Evolutionary conservation across 371 early-diverging fungal species (phyloP).

Genomic region (Mucor circinelloides): DNA sequence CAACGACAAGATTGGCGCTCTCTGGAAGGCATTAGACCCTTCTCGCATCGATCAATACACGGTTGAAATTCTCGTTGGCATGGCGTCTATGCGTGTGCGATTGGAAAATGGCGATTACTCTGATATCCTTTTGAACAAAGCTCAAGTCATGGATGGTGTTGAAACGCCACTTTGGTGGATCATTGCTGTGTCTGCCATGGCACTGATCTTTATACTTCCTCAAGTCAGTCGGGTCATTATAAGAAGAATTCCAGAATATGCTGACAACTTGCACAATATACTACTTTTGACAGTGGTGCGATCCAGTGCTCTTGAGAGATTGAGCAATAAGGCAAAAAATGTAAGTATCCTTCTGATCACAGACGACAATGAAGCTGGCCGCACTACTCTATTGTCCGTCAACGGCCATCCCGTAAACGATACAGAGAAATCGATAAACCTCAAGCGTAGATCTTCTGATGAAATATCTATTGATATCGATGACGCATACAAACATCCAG

Average conservation of each 20-base stretch:
- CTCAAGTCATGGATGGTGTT: background rate
- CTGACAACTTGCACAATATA: background rate
- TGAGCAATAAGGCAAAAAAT: too few relatives aligned
- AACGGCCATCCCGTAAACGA: too few relatives aligned
- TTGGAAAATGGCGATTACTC: background rate
- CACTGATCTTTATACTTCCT: background rate
- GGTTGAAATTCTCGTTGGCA: background rate
- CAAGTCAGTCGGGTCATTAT: background rate
- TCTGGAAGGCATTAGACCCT: background rate
- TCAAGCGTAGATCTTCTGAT: too few relatives aligned
- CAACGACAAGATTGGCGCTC: background rate
- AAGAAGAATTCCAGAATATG: too few relatives aligned
- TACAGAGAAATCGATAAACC: too few relatives aligned
- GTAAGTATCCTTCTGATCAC: too few relatives aligned
- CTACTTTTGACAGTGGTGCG: background rate
- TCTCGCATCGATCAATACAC: background rate
- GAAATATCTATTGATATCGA: too few relatives aligned
- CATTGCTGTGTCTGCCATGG: background rate
- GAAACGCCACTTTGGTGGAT: background rate
- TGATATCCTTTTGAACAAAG: background rate
- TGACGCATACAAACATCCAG: too few relatives aligned
- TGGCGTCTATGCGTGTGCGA: background rate
- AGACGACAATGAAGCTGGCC: too few relatives aligned
- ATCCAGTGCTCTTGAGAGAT: background rate
- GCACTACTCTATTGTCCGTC: too few relatives aligned